These are phyloP conservation scores for Sporothrix phasma DNA, from an alignment of 2,329 filamentous ascomycete species.

Conservation along the genomic window DNA sequence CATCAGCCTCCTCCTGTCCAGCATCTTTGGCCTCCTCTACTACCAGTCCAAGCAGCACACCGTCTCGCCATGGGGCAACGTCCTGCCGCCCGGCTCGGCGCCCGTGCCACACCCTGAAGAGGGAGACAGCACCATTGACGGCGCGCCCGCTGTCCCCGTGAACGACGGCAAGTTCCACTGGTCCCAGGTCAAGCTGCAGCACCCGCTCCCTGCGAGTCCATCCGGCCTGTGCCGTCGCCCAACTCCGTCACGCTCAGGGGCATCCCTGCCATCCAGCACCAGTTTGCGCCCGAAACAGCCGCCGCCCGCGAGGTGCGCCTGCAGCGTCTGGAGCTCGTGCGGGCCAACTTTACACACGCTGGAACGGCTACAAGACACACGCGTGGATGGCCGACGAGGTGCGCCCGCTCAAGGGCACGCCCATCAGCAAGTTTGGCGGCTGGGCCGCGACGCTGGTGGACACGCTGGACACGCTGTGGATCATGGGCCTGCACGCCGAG, in stretches of 20 bases:
- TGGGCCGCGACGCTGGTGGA: conserved; percentile 60
- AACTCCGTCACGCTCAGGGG: background rate
- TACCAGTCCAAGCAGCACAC: conserved; percentile 4
- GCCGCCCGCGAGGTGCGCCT: conserved; percentile 28
- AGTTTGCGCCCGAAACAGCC: conserved; percentile 29
- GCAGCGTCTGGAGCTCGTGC: conserved; percentile 35
- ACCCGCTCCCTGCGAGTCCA: conserved; percentile 15
- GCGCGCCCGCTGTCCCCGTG: background rate
- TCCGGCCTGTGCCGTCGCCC: conserved; percentile 13
- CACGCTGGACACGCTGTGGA: conserved; percentile 61
- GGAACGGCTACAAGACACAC: conserved; percentile 49
- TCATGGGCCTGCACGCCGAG: conserved; percentile 56
- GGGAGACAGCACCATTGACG: no score
- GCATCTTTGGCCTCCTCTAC: conserved; percentile 15
- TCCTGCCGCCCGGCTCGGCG: background rate
- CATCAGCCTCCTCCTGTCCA: conserved; percentile 11
- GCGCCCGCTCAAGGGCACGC: conserved; percentile 42
- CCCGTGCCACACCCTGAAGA: background rate
- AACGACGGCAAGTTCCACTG: conserved; percentile 18
- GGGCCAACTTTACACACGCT: conserved; percentile 45
- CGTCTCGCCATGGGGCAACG: background rate
- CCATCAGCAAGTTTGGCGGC: conserved; percentile 41
- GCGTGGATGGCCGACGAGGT: conserved; percentile 59
- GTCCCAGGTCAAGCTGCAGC: conserved; percentile 14
- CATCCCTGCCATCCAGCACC: conserved; percentile 30